These are phyloP conservation scores for Suillus americanus DNA, from an alignment of 768 basidiomycete species.

Conservation along the genomic window DNA sequence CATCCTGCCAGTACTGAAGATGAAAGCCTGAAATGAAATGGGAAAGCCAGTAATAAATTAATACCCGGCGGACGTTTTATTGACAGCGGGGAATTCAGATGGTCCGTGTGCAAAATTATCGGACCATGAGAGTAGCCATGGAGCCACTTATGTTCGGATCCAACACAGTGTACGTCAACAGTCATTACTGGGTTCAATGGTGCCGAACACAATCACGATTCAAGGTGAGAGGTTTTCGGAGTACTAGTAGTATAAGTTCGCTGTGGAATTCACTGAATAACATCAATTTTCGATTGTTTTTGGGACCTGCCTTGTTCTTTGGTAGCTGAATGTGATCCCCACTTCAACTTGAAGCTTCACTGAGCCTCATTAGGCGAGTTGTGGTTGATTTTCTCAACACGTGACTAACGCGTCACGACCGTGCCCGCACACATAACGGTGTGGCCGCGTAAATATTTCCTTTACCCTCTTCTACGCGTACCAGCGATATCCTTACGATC, in stretches of 20 bases:
- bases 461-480: not conserved
- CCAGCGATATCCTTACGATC: not conserved
- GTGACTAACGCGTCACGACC: not conserved
- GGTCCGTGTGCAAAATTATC: conserved; percentile 5
- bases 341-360: not conserved
- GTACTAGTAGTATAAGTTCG: not conserved
- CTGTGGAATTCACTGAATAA: not conserved
- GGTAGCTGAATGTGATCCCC: not conserved
- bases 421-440: too few species aligned
- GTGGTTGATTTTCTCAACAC: not conserved
- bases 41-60: not conserved
- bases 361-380: not conserved
- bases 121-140: conserved; percentile 1
- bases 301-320: not conserved
- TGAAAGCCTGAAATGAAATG: not conserved
- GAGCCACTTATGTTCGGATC: not conserved
- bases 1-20: conserved; percentile 7
- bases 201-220: not conserved
- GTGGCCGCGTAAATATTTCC: not conserved
- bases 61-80: not conserved
- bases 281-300: not conserved
- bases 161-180: not conserved
- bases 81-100: not conserved
- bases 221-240: not conserved
- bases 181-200: not conserved